phyloP scores from a whole-genome alignment of 176 grass and related monocot genomes.

The Eremochloa ophiuroides region DNA sequence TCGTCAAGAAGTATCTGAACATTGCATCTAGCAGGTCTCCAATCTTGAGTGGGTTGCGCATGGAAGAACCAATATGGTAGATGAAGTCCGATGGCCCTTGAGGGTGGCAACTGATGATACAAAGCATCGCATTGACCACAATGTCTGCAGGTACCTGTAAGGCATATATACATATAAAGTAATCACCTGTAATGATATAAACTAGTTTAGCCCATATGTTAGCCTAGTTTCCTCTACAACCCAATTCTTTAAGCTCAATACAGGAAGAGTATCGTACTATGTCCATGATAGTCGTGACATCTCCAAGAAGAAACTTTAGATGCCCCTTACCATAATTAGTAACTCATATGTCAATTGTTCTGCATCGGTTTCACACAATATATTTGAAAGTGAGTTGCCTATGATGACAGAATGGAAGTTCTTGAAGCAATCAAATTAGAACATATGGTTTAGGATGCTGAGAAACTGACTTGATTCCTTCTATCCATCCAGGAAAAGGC shows the following conservation, averaged over 20 bases:
- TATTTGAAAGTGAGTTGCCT: not conserved
- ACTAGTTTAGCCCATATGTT: not conserved
- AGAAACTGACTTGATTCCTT: too few species aligned
- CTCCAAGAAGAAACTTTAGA: constrained; percentile 14
- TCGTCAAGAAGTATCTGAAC: constrained; percentile 3
- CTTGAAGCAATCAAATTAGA: too few species aligned
- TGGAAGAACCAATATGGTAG: constrained; percentile 17
- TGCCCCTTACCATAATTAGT: constrained; percentile 7
- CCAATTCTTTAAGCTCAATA: not conserved
- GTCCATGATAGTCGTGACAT: constrained; percentile 16
- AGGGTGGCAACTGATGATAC: constrained; percentile 1
- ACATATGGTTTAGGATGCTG: too few species aligned
- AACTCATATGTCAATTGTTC: constrained; percentile 15
- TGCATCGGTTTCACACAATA: not conserved
- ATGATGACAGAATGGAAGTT: not conserved
- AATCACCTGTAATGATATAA: not conserved
- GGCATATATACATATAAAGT: not conserved
- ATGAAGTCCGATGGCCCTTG: not conserved
- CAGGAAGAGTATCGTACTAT: constrained; percentile 13
- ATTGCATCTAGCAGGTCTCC: not conserved
- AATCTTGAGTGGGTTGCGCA: not conserved
- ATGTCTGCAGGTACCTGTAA: constrained; percentile 5
- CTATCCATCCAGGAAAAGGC: too few species aligned
- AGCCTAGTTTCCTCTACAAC: not conserved
- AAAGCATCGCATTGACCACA: constrained; percentile 5